phyloP scores from a whole-genome alignment of 495 filamentous ascomycete species.

The Amniculicola lignicola region DNA sequence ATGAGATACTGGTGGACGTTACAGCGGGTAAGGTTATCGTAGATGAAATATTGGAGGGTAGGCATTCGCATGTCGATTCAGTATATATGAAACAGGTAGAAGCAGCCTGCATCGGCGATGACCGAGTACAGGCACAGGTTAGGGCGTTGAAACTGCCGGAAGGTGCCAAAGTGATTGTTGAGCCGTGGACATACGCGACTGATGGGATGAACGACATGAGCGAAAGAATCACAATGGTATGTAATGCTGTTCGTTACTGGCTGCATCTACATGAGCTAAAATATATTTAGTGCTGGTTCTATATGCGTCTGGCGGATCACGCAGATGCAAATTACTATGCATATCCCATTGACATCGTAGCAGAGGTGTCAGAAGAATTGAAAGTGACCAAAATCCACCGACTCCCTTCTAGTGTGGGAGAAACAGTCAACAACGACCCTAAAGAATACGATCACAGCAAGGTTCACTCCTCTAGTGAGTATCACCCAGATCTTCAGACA shows the following conservation, averaged over 20 bases:
- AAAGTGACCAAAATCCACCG: conserved; percentile 17
- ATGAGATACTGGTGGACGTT: conserved; percentile 12
- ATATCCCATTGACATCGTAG: conserved; percentile 20
- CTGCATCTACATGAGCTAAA: background rate
- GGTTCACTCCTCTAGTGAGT: conserved; percentile 25
- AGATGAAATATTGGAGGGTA: conserved; percentile 8
- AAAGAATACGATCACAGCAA: conserved; percentile 12
- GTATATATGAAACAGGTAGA: conserved; percentile 25
- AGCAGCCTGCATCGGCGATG: conserved; percentile 12
- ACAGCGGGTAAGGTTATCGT: background rate
- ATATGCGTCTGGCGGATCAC: conserved; percentile 19
- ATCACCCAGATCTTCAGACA: conserved; percentile 20
- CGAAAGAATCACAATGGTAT: conserved; percentile 35
- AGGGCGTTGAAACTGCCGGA: conserved; percentile 37
- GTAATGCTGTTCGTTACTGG: background rate
- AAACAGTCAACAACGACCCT: conserved; percentile 3
- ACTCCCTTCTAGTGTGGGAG: conserved; percentile 5
- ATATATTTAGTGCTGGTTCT: conserved; percentile 21
- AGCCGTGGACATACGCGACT: conserved; percentile 45
- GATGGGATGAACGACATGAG: conserved; percentile 46
- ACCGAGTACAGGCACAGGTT: conserved; percentile 29
- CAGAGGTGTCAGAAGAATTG: conserved; percentile 17
- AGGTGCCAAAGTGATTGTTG: conserved; percentile 38
- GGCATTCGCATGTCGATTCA: conserved; percentile 17
- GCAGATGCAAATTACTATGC: conserved; percentile 24